Percentiles rank a stretch among this genome's conserved stretches.
phyloP scores from a whole-genome alignment of 2,329 filamentous ascomycete genomes.

The Colletotrichum sp. region DNA sequence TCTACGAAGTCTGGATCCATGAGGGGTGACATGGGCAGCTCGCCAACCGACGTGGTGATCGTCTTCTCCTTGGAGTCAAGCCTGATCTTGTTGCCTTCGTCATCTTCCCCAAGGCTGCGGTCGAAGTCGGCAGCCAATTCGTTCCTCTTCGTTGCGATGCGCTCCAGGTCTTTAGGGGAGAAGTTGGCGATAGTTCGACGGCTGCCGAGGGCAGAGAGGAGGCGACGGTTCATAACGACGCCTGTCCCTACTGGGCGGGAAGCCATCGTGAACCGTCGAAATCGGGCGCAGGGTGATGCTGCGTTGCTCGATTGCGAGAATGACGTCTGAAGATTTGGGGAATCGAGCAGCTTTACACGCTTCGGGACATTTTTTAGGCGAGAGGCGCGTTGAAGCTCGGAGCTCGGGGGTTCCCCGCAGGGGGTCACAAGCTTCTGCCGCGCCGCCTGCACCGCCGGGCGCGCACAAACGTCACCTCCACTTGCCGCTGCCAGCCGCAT shows the following conservation, averaged over 20 bases:
- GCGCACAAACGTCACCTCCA: slow-evolving; percentile 3
- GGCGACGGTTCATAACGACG: not conserved
- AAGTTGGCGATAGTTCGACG: not conserved
- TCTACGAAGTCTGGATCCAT: slow-evolving; percentile 57
- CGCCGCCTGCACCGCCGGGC: not conserved
- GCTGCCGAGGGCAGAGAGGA: not conserved
- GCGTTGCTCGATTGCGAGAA: not conserved
- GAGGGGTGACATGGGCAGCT: slow-evolving; percentile 59
- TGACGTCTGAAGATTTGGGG: not conserved
- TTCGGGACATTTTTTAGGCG: slow-evolving; percentile 21
- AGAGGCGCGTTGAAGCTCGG: slow-evolving; percentile 4
- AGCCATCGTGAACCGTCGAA: not conserved
- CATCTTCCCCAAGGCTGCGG: slow-evolving; percentile 33
- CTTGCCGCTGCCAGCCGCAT: slow-evolving; percentile 3
- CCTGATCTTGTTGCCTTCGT: slow-evolving; percentile 31
- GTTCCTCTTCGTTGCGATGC: not conserved
- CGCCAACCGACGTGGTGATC: slow-evolving; percentile 49
- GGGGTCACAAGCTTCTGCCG: not conserved
- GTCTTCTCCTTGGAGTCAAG: slow-evolving; percentile 47
- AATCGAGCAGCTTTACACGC: slow-evolving; percentile 8
- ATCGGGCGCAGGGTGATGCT: not conserved
- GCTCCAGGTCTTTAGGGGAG: not conserved
- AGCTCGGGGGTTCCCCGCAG: slow-evolving; percentile 1
- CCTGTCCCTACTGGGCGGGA: not conserved
- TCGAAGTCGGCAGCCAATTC: slow-evolving; percentile 29